Evolutionary conservation across 331 rosid species (phyloP), one percentile per base, ranked within the genome.

Genomic region (Cucumis variabilis): DNA sequence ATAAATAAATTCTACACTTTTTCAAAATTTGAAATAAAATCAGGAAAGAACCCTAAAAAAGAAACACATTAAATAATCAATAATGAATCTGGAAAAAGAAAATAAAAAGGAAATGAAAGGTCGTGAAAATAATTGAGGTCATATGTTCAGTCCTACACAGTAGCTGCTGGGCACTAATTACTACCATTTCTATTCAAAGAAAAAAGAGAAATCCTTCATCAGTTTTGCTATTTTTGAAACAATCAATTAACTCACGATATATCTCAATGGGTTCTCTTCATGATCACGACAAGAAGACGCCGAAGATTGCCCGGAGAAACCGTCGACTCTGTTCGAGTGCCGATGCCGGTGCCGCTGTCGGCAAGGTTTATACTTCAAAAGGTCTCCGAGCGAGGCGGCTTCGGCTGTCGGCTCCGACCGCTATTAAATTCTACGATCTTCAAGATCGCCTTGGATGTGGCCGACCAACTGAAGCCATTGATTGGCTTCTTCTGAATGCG

Each of bases 391-490:
- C 28, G 6, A 48, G 87, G 50, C 17, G 78, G 58, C 60, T 83
- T 55, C 86, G 86, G 21, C 86, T 83, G n/a, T 83, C 86, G 27
- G 86, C 87, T 66, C 87, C 53, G 25, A 84, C 87, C 15, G 87
- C 77, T 23, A 66, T 84, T 25, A 41, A 84, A 48, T 67, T 84
- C 62, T 84, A 84, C 76, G 87, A 84, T 63, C 17, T 84, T 46
- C 77, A 84, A 62, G 87, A 84, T 48, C 77, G 77, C 21, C 77
- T 84, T 12, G 87, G 87, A 44, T 84, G 6, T 17, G 77, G 24
- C 46, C 27, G 78, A 33, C n/a, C 87, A 21, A 84, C 44, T 10
- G 72, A 84, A 67, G 66, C 77, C 25, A 12, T 84, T 10, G 87
- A 67, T 16, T 84, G 87, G 87, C 87, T 84, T 48, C 71, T 84